These are phyloP conservation scores for Chlorociboria aeruginascens DNA, from an alignment of 495 filamentous ascomycete species.

Conservation along the genomic window DNA sequence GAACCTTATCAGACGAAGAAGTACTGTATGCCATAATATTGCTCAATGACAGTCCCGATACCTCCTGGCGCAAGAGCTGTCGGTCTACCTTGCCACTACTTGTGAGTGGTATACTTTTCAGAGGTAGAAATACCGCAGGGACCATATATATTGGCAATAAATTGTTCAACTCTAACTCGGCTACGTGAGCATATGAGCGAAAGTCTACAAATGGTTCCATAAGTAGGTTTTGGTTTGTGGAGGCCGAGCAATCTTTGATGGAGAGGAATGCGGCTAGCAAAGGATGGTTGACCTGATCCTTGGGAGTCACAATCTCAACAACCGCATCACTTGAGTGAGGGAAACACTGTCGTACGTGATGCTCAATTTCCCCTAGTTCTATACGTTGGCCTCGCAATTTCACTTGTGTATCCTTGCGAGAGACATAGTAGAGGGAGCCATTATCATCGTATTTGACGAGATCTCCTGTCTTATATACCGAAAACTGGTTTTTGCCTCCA, in stretches of 20 bases:
- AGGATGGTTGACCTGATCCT: not conserved
- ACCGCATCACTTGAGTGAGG: not conserved
- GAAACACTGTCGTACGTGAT: constrained; percentile 27
- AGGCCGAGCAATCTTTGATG: not conserved
- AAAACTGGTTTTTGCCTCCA: constrained; percentile 3
- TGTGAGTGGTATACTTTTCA: not conserved
- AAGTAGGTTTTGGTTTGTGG: not conserved
- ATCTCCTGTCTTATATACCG: constrained; percentile 42
- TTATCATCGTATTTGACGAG: constrained; percentile 19
- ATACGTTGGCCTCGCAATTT: constrained; percentile 24
- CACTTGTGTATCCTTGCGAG: constrained; percentile 22
- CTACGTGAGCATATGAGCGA: not conserved
- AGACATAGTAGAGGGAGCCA: constrained; percentile 28
- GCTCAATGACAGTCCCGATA: too few species aligned
- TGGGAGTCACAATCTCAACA: not conserved
- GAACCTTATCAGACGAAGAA: too few species aligned
- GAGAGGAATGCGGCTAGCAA: not conserved
- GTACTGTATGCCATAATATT: too few species aligned
- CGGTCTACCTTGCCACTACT: not conserved
- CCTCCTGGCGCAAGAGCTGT: not conserved
- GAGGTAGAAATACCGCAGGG: not conserved
- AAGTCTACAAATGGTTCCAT: not conserved
- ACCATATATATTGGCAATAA: not conserved
- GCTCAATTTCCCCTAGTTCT: constrained; percentile 25
- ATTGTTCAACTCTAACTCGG: not conserved